Conservation (phyloP, 805 yeast genomes). For the Pichia cephalocereana region DNA sequence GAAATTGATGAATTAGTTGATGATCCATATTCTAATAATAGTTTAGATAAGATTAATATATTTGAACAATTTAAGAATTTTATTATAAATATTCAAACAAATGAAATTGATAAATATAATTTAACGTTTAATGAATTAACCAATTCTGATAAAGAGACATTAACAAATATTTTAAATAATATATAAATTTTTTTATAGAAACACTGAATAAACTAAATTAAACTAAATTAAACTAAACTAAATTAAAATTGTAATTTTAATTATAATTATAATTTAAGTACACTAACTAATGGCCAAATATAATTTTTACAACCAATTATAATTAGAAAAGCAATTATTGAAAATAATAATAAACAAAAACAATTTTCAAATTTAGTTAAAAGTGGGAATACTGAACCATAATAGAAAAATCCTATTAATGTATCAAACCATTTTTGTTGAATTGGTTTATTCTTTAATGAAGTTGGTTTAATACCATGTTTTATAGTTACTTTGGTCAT, state of each 20-base stretch:
- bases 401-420: not conserved
- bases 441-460: slow-evolving; percentile 1
- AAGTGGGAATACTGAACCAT: not conserved
- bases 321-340: not conserved
- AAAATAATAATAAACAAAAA: not conserved
- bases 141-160: slow-evolving; percentile 17
- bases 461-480: not conserved
- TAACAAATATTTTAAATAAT: slow-evolving; percentile 9
- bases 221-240: too few species aligned
- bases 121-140: slow-evolving; percentile 15
- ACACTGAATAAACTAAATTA: too few species aligned
- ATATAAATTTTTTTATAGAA: too few species aligned
- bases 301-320: slow-evolving; percentile 5
- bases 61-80: slow-evolving; percentile 56
- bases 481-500: slow-evolving; percentile 4
- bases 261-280: not conserved
- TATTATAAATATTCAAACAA: slow-evolving; percentile 38
- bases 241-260: too few species aligned
- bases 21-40: slow-evolving; percentile 70
- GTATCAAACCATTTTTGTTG: not conserved
- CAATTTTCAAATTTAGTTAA: slow-evolving; percentile 3
- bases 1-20: slow-evolving; percentile 72
- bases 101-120: slow-evolving; percentile 28
- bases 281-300: slow-evolving; percentile 2
- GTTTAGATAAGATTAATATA: slow-evolving; percentile 69